phyloP scores from a whole-genome alignment of 495 filamentous ascomycete species.

The Podospora sp. region DNA sequence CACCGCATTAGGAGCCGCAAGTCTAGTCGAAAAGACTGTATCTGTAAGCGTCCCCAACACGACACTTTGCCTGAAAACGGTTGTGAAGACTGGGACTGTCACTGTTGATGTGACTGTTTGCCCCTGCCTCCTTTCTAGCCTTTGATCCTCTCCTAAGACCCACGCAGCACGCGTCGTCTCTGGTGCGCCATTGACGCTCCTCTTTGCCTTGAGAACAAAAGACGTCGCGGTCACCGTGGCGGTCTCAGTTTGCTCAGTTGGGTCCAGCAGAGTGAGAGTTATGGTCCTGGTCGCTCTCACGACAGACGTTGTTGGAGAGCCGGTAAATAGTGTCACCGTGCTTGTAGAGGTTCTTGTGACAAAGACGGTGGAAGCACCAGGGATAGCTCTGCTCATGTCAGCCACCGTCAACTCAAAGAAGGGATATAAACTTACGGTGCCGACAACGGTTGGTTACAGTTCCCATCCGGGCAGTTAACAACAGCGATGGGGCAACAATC shows the following conservation, averaged over 20 bases:
- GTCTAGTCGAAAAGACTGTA: slow-evolving; percentile 29
- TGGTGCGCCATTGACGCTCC: background rate
- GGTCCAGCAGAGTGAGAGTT: slow-evolving; percentile 25
- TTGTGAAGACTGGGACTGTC: slow-evolving; percentile 21
- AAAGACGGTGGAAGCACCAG: slow-evolving; percentile 14
- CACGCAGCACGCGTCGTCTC: background rate
- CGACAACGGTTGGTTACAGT: slow-evolving; percentile 3
- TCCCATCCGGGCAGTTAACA: background rate
- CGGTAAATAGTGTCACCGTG: slow-evolving; percentile 20
- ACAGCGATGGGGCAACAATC: slow-evolving; percentile 20
- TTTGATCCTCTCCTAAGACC: background rate
- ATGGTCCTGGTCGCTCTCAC: slow-evolving; percentile 20
- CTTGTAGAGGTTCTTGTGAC: slow-evolving; percentile 22
- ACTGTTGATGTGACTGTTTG: slow-evolving; percentile 25
- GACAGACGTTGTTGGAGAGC: slow-evolving; percentile 17
- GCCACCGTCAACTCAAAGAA: background rate
- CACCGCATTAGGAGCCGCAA: slow-evolving; percentile 28
- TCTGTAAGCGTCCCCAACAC: slow-evolving; percentile 25
- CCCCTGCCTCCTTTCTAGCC: background rate
- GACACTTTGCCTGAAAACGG: slow-evolving; percentile 10
- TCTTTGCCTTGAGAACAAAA: slow-evolving; percentile 10
- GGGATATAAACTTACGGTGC: slow-evolving; percentile 7
- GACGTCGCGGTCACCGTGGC: slow-evolving; percentile 25
- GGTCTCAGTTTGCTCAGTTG: slow-evolving; percentile 21
- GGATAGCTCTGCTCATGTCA: background rate